Evolutionary conservation across 192 early-diverging fungal species (phyloP).

Genomic region (Linnemannia elongata): DNA sequence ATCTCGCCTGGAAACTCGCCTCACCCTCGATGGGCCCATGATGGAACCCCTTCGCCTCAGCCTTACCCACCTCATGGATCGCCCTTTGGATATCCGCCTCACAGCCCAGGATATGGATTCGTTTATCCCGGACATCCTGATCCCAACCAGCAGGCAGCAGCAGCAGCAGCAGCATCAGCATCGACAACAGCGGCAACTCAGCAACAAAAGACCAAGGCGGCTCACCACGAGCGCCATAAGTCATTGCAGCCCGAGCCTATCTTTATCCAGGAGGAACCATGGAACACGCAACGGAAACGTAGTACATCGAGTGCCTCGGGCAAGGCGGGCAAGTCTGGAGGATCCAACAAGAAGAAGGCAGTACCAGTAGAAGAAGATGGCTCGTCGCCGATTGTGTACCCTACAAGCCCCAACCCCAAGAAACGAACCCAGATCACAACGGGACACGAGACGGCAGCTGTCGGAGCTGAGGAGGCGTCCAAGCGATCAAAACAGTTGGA

Average conservation of each 20-base stretch:
- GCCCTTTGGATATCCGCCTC: conserved; percentile 4
- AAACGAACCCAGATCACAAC: conserved; percentile 28
- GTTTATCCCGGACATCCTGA: conserved; percentile 8
- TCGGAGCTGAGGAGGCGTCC: neutral
- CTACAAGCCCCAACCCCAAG: conserved; percentile 46
- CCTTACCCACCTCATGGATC: conserved; percentile 15
- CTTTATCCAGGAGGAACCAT: conserved; percentile 55
- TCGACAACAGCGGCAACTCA: neutral
- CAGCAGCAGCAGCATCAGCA: neutral
- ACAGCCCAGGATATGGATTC: conserved; percentile 9
- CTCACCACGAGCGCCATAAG: conserved; percentile 16
- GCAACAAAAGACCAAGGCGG: neutral
- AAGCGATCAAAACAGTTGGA: conserved; percentile 36
- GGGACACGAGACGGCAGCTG: conserved; percentile 5
- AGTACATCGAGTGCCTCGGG: conserved; percentile 36
- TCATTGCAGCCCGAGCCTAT: conserved; percentile 40
- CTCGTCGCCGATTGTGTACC: conserved; percentile 16
- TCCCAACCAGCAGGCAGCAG: conserved; percentile 6
- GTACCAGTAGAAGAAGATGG: neutral
- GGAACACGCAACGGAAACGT: conserved; percentile 40
- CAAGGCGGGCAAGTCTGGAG: neutral
- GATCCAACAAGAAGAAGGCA: conserved; percentile 20
- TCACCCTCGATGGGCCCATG: conserved; percentile 34
- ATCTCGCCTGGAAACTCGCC: conserved; percentile 39
- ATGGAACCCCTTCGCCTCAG: conserved; percentile 24